These are phyloP conservation scores for Sporothrix protearum DNA, from an alignment of 2,329 filamentous ascomycete species.

Conservation along the genomic window DNA sequence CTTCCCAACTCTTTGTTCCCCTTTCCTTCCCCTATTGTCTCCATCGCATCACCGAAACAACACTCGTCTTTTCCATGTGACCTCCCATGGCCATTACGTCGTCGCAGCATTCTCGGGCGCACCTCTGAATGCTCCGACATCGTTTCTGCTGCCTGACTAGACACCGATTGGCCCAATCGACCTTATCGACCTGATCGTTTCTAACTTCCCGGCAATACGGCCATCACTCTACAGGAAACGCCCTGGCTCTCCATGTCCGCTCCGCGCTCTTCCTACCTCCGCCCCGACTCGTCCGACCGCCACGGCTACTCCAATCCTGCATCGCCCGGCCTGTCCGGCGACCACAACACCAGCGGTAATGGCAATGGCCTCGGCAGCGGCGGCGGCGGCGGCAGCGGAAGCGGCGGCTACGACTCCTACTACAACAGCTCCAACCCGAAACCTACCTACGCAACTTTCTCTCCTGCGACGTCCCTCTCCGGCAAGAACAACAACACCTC, in stretches of 20 bases:
- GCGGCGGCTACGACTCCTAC: slow-evolving; percentile 32
- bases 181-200: neutral
- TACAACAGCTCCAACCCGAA: slow-evolving; percentile 40
- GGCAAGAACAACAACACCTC: slow-evolving; percentile 47
- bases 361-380: slow-evolving; percentile 27
- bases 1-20: neutral
- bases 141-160: neutral
- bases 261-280: slow-evolving; percentile 39
- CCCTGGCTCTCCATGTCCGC: slow-evolving; percentile 56
- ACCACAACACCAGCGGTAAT: slow-evolving; percentile 26
- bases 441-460: slow-evolving; percentile 86
- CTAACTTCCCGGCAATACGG: neutral
- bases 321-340: slow-evolving; percentile 16
- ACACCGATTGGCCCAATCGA: neutral
- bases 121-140: slow-evolving; percentile 13
- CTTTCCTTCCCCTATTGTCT: neutral
- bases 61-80: neutral
- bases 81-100: slow-evolving; percentile 4
- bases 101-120: neutral
- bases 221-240: slow-evolving; percentile 37
- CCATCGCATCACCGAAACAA: neutral
- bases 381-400: slow-evolving; percentile 24
- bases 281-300: slow-evolving; percentile 31
- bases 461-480: slow-evolving; percentile 72
- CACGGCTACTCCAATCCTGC: slow-evolving; percentile 32